These are phyloP conservation scores for Aspergillus arachidicola DNA, from an alignment of 2,329 filamentous ascomycete genomes.

Conservation along the genomic window DNA sequence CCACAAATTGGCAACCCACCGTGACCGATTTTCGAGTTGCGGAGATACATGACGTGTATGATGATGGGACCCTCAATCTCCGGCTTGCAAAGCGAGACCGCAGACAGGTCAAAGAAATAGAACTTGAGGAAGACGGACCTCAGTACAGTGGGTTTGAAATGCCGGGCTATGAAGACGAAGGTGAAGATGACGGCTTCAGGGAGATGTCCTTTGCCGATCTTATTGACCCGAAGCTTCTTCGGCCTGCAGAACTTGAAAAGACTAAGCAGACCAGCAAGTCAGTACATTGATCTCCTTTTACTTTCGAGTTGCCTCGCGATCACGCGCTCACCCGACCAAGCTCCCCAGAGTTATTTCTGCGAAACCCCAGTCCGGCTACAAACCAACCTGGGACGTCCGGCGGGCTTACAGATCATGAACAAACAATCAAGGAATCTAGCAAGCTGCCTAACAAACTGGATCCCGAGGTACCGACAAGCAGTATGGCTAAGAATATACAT, in stretches of 20 bases:
- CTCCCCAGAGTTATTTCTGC: constrained; percentile 29
- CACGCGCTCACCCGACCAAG: constrained; percentile 35
- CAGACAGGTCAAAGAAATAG: constrained; percentile 52
- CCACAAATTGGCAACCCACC: constrained; percentile 50
- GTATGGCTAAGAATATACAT: not conserved
- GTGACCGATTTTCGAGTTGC: constrained; percentile 65
- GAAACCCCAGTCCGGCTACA: constrained; percentile 18
- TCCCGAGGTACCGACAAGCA: not conserved
- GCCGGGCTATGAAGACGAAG: constrained; percentile 61
- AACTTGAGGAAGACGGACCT: constrained; percentile 63
- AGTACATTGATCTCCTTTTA: constrained; percentile 38
- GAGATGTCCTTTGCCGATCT: constrained; percentile 64
- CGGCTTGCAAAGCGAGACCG: constrained; percentile 71
- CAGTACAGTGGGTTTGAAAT: constrained; percentile 79
- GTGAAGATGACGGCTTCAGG: constrained; percentile 63
- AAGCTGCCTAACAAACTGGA: not conserved
- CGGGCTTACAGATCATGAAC: constrained; percentile 5
- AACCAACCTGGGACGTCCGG: constrained; percentile 2
- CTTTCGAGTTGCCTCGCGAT: constrained; percentile 19
- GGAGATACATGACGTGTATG: constrained; percentile 59
- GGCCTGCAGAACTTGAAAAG: constrained; percentile 40
- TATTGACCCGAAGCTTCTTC: constrained; percentile 68
- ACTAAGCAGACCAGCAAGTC: constrained; percentile 40
- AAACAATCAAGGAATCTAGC: not conserved
- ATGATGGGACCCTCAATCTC: constrained; percentile 60